Base-by-base conservation (phyloP, 108 stramenopile genomes). In the Skeletonema tropicum region DNA sequence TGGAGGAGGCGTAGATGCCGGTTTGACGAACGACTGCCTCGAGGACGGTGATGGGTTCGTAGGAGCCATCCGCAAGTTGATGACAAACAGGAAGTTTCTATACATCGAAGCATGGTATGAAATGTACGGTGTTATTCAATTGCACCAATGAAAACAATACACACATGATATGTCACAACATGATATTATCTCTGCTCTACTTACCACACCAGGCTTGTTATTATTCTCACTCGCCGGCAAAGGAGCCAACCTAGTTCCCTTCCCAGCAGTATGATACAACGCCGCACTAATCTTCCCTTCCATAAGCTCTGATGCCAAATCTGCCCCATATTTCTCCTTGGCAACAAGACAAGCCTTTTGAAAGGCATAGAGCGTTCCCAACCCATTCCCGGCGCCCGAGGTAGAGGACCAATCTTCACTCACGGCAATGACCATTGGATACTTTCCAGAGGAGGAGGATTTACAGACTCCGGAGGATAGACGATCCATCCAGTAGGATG, bases 181-280 rank as follows among this genome's bases (percentile, higher is more conserved):
- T 35, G 7, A 7, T 35, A 35, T 35, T n/a, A 32, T 32, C 3
- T 32, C 5, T 4, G 33, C 33, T 35, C 14, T 6, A 90, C 93
- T 79, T 81, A 95, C 94, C 86, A 99, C 98, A 59, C 97, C 98
- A 45, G 98, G 98, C 83, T 99, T 99, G 85, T 99, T 99, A 80
- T 99, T 99, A 88, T 98, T 99, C 80, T 99, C 98, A 31, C 88
- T 85, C 11, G 97, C 98, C 60, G 98, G 97, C 71, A 99, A 83
- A 38, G 97, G 98, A 29, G 98, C 97, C 82, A 99, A 85, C 30
- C 98, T 92, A 33, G 98, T 99, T 21, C 98, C 97, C 83, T 96
- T 97, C 64, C 94, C 98, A 26, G 98, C 98, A 25, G 98, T 99
- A 85, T 99, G 98, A 83, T 87, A 99, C 46, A 99, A 82, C 8